These are phyloP conservation scores for Cladophialophora yegresii DNA, from an alignment of 2,329 filamentous ascomycete species.

Conservation along the genomic window DNA sequence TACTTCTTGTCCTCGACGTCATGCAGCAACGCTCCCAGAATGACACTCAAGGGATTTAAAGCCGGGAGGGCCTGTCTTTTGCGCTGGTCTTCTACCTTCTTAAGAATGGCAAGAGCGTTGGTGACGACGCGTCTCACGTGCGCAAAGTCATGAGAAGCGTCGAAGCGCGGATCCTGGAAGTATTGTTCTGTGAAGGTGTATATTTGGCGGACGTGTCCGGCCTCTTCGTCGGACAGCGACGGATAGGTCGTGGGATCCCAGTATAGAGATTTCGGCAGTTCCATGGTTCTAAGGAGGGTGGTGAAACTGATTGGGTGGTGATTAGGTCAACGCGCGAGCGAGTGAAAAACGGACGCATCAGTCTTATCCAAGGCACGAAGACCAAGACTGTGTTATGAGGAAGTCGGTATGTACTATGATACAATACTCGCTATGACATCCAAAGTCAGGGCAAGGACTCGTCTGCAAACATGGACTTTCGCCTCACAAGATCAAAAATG, in stretches of 20 bases:
- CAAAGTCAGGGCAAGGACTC: neutral
- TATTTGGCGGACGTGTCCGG: constrained; percentile 27
- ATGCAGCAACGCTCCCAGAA: constrained; percentile 38
- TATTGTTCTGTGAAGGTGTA: constrained; percentile 33
- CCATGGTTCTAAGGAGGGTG: constrained; percentile 15
- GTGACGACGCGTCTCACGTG: constrained; percentile 79
- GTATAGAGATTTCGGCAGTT: constrained; percentile 14
- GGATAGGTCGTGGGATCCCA: constrained; percentile 31
- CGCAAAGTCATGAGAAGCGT: constrained; percentile 83
- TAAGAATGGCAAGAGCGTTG: constrained; percentile 68
- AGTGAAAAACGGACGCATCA: neutral
- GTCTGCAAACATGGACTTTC: neutral
- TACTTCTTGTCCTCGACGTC: constrained; percentile 40
- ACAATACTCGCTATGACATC: neutral
- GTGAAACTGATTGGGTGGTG: neutral
- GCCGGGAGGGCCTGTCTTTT: constrained; percentile 21
- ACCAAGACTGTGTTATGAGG: neutral
- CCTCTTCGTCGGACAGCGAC: constrained; percentile 31
- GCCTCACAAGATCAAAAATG: neutral
- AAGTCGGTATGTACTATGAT: neutral
- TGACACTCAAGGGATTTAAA: constrained; percentile 31
- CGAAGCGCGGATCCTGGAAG: constrained; percentile 45
- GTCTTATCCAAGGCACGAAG: neutral
- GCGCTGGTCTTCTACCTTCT: constrained; percentile 46
- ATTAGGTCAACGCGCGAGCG: neutral